Conservation (phyloP, 352 stramenopile species). For the Phytophthora sansomeana region DNA sequence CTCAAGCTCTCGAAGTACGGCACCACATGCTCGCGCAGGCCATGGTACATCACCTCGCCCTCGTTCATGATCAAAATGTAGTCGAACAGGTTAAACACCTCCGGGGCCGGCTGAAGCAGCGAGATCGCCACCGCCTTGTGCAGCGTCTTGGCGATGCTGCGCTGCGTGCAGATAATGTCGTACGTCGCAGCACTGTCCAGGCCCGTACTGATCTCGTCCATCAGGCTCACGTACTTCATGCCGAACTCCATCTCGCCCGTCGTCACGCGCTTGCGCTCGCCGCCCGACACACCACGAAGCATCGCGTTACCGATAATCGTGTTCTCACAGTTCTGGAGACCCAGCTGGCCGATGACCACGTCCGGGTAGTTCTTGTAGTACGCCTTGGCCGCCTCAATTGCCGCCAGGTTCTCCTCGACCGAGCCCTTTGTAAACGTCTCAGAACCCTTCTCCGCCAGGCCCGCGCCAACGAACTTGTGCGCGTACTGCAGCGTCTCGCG, state of each 20-base stretch:
- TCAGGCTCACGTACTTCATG: constrained; percentile 69
- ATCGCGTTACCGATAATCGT: constrained; percentile 69
- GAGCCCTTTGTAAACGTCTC: constrained; percentile 41
- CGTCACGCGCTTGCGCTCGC: constrained; percentile 74
- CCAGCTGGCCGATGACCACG: constrained; percentile 35
- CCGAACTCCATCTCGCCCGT: constrained; percentile 88
- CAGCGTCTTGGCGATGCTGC: constrained; percentile 46
- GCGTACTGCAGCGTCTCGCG: constrained; percentile 42
- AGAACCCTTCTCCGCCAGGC: constrained; percentile 30
- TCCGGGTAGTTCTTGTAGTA: constrained; percentile 39
- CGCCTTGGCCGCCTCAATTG: constrained; percentile 24
- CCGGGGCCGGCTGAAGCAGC: constrained; percentile 82
- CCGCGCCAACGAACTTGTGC: constrained; percentile 30
- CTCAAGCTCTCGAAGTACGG: constrained; percentile 30
- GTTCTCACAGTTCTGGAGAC: constrained; percentile 57
- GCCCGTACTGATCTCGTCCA: constrained; percentile 77
- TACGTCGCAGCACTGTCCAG: constrained; percentile 54
- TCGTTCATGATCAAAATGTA: constrained; percentile 53
- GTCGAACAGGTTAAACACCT: constrained; percentile 57
- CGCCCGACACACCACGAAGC: constrained; percentile 68
- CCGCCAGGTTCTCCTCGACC: constrained; percentile 24
- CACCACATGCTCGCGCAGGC: constrained; percentile 27
- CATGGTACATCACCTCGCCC: constrained; percentile 47
- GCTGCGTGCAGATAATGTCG: constrained; percentile 51
- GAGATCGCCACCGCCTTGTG: constrained; percentile 65